Base-by-base conservation (phyloP, 129 eudicot species). In the Tagetes erecta region DNA sequence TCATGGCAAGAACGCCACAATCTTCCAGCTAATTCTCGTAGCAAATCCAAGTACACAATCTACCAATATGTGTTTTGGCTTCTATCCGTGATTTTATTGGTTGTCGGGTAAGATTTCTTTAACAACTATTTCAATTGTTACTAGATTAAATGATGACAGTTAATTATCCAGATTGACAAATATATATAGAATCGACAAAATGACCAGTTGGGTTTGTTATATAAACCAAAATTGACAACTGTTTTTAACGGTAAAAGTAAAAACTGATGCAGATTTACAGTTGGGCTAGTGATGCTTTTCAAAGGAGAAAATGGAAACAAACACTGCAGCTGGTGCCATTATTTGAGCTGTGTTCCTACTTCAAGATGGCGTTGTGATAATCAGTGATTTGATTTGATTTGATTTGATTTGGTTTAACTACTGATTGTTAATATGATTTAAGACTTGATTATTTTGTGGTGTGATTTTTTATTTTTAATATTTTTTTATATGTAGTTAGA, bases 271-370 rank as follows among this genome's bases (percentile, higher is more conserved):
- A 93, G 98, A 68, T 90, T 84, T 70, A 78, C 79, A 0, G 85
- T 86, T 33, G 95, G 89, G 58, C 74, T 86, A 59, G 88, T 88
- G 49, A 89, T 90, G 98, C 85, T 93, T 9, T 90, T 90, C 69
- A 81, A 67, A 71, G 98, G 98, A 65, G 88, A 87, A 50, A 87
- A 86, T 41, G 96, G 83, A 1, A 90, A 90, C 70, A 81, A 90
- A 11, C 89, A 64, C 55, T 93, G 98, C 81, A 86, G 92, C 82
- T 88, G 98, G 98, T 93, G 98, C 78, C 96, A 80, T 76, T 83
- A 93, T 73, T 71, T 90, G 67, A 93, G 89, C 79, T 93, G 98
- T 71, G 84, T 87, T 70, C 95, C 89, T 46, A 87, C 97, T 63
- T 86, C 96, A 31, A 92, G 82, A 87, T 93, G 97, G 96, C 76